Evolutionary conservation across 768 basidiomycete genomes (phyloP).

Genomic region (Calocera viscosa): DNA sequence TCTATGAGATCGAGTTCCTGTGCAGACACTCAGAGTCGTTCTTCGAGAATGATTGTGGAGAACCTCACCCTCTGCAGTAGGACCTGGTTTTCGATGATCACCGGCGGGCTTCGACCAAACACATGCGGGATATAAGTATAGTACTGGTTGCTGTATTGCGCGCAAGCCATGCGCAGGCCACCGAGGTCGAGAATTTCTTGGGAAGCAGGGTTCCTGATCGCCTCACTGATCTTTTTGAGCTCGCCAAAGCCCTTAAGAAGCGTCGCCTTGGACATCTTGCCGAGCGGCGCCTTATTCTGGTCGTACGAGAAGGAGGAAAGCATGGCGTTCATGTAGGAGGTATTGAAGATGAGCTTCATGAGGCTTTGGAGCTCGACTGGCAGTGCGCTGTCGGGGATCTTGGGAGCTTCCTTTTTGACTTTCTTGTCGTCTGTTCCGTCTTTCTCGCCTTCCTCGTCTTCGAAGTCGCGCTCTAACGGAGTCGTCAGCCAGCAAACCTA

Average conservation of each 20-base stretch:
- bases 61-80: conserved; percentile 34
- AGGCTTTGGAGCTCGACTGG: conserved; percentile 28
- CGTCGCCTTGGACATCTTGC: conserved; percentile 50
- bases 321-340: conserved; percentile 41
- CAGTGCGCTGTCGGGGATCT: conserved; percentile 38
- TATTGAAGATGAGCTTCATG: conserved; percentile 18
- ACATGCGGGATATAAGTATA: conserved; percentile 55
- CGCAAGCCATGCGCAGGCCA: conserved; percentile 32
- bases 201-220: conserved; percentile 36
- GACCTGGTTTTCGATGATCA: conserved; percentile 30
- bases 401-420: conserved; percentile 25
- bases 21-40: not conserved
- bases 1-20: conserved; percentile 53
- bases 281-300: conserved; percentile 49
- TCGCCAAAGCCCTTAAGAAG: conserved; percentile 48
- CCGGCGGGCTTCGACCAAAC: conserved; percentile 42
- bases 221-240: conserved; percentile 45
- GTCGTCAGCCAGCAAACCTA: not conserved
- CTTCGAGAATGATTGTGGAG: not conserved
- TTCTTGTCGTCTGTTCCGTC: conserved; percentile 25
- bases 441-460: conserved; percentile 25
- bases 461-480: conserved; percentile 39
- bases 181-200: conserved; percentile 31
- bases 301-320: conserved; percentile 55
- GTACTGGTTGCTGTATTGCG: conserved; percentile 39